Base-by-base conservation (phyloP, 2,329 filamentous ascomycete species). In the Rutstroemia sydowiana region DNA sequence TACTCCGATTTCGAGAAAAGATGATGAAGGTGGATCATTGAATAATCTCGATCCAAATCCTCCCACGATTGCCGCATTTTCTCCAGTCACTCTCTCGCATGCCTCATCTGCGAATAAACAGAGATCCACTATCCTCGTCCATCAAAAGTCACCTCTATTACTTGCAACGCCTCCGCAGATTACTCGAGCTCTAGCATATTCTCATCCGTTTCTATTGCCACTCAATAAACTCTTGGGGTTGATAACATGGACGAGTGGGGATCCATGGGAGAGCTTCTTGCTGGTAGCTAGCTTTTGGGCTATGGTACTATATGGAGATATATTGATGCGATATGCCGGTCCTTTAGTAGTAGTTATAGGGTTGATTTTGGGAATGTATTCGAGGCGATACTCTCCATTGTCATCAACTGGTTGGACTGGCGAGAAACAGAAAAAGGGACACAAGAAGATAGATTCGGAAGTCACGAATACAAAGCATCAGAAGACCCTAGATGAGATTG, bases 251-350 rank as follows among this genome's bases (percentile, higher is more conserved):
- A 95, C 89, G 8, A 91, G 87, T 1, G 87, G 81, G 36, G 93
- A 98, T 66, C 84, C 91, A 0, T 98, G 92, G 92, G 90, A 97
- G 74, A 96, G 91, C 74, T 98, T 97, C 65, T 74, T 98, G 55
- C 69, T 98, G 30, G 77, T 98, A 3, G 84, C 84, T 16, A 77
- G 73, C 30, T 98, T 95, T 66, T 98, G 93, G 93, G 86, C 83
- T 3, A 71, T 84, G 10, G 85, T 88, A 13, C 75, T 96, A 18
- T 97, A 97, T 67, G 91, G 90, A 44, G 90, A 95, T 72, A 73
- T 80, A 18, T 75, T 95, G n/a, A 75, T 95, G 59, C 79, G 87
- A 59, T 85, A 83, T 69, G 85, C 86, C 0, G 93, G 91, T 0
- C 93, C 93, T 3, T 75, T 97, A 45, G 77, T 95, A 10, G 76